Percentiles rank a stretch among this genome's conserved stretches.
Conservation (phyloP, 768 basidiomycete genomes). For the Lentinula aciculospora region DNA sequence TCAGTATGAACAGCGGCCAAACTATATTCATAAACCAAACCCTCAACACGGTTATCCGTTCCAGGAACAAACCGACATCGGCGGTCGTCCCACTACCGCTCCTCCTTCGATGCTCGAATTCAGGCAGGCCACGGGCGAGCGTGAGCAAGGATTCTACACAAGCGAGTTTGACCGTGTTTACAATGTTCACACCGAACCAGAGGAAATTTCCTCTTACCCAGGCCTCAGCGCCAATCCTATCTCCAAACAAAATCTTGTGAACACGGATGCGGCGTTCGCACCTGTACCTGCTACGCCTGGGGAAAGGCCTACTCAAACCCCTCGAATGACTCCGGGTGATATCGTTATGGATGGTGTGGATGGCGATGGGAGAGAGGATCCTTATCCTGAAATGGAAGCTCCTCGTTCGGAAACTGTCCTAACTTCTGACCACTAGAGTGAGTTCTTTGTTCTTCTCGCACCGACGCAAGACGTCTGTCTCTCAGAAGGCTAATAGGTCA, state of each 20-base stretch:
- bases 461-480: too few species aligned
- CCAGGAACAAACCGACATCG: not conserved
- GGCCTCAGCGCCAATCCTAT: too few species aligned
- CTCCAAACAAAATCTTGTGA: not conserved
- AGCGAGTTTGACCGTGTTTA: not conserved
- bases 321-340: not conserved
- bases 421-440: not conserved
- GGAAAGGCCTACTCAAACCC: too few species aligned
- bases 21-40: not conserved
- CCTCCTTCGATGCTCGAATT: not conserved
- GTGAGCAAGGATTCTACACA: not conserved
- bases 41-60: not conserved
- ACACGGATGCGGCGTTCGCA: too few species aligned
- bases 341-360: not conserved
- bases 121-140: not conserved
- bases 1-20: not conserved
- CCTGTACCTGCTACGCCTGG: not conserved
- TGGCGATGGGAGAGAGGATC: not conserved
- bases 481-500: too few species aligned
- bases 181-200: not conserved
- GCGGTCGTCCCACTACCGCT: not conserved
- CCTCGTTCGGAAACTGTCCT: not conserved
- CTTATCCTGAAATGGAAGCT: not conserved
- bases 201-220: not conserved
- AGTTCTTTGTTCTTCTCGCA: not conserved